Base-by-base conservation (phyloP, 2,329 filamentous ascomycete species). In the Trichoderma afroharzianum region DNA sequence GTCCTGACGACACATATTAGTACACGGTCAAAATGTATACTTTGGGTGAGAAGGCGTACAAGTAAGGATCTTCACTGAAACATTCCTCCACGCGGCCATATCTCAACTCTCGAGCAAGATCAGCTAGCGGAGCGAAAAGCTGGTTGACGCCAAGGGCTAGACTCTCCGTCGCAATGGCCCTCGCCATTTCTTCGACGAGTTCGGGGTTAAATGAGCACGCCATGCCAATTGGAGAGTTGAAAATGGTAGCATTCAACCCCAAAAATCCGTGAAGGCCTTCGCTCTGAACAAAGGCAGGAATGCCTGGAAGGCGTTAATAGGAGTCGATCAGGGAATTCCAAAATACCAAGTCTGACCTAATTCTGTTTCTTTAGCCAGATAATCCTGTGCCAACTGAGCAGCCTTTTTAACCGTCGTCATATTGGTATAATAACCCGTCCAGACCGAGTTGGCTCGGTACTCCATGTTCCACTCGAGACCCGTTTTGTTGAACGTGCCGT, bases 391-490 rank as follows among this genome's bases (percentile, higher is more conserved):
- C 63, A 67, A 3, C 4, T 67, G 30, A 14, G 63, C 63, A 14
- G 63, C 63, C 32, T 67, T 67, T 15, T 67, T 67, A 9, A 67
- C 63, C 2, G 63, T 67, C 9, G 63, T 67, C 63, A 67, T 67
- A 15, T 67, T 67, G 30, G 63, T 67, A 39, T 67, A 67, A 36
- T 67, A 67, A n/a, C 63, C 63, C 4, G 63, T 67, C 63, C 63
- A 67, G 15, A 67, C 63, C 9, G 63, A 67, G 15, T 67, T 67
- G 63, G 63, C 63, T 28, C 63, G 47, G 50, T 67, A 57, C n/a
- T 67, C 63, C 63, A 67, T 67, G 3, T 67, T 67, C 63, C 63
- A 67, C 21, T n/a, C 63, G 18, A 67, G 63, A n/a, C 63, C 63
- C 28, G 63, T 36, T 57, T 67, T 67, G 47, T 67, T 67, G 47